Conservation (phyloP, 331 rosid genomes). For the Malus hybrid region DNA sequence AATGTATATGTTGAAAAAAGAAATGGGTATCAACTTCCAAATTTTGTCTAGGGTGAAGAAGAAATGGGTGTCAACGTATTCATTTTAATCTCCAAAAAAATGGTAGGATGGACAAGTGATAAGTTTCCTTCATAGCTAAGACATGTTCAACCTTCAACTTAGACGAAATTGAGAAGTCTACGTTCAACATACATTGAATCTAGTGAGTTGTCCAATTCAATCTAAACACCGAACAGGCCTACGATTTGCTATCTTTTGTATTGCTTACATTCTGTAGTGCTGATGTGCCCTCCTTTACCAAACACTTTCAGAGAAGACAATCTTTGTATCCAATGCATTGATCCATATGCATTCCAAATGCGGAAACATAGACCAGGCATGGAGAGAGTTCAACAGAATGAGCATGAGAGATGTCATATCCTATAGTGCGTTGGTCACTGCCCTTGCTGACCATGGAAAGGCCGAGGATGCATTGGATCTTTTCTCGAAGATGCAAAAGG, state of each 20-base stretch:
- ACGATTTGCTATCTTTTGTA: background rate
- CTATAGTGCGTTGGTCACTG: slow-evolving; percentile 44
- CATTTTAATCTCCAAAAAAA: no score
- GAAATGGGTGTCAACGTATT: no score
- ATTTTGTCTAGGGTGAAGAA: no score
- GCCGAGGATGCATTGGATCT: slow-evolving; percentile 44
- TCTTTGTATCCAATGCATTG: slow-evolving; percentile 50
- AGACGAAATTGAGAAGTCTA: background rate
- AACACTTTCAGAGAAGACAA: slow-evolving; percentile 39
- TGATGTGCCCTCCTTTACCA: background rate
- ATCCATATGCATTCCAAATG: slow-evolving; percentile 71
- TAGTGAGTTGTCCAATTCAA: background rate
- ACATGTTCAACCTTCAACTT: background rate
- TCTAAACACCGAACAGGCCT: background rate
- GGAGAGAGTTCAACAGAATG: slow-evolving; percentile 48
- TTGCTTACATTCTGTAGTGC: background rate
- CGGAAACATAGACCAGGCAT: slow-evolving; percentile 44
- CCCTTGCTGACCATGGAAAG: slow-evolving; percentile 58
- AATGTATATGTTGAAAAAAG: background rate
- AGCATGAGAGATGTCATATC: slow-evolving; percentile 44
- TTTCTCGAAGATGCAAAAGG: slow-evolving; percentile 51
- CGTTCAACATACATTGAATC: background rate
- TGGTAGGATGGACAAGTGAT: background rate
- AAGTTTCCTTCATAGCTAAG: background rate
- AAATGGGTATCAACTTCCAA: background rate